A percentile compares a stretch with the other conserved stretches of the same genome.
Evolutionary conservation across 2,329 filamentous ascomycete genomes (phyloP).

Genomic region (Exutisphaerella laricina): DNA sequence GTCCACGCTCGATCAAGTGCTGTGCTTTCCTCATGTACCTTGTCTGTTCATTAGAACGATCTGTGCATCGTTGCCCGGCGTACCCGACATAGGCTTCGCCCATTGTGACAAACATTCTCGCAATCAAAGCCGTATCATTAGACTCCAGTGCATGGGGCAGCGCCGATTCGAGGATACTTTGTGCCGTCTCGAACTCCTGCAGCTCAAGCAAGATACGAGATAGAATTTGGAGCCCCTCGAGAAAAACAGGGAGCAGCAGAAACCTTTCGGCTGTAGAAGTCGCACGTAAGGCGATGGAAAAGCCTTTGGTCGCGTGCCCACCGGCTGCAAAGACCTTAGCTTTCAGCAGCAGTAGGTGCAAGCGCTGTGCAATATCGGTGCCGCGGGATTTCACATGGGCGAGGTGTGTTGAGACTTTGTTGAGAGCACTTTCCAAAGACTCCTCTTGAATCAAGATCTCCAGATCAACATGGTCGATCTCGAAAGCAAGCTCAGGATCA

Average conservation of each 20-base stretch:
- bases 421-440: constrained; percentile 47
- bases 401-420: constrained; percentile 49
- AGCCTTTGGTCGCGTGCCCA: constrained; percentile 65
- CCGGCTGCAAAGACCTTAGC: constrained; percentile 62
- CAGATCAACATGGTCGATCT: constrained; percentile 55
- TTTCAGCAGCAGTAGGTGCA: constrained; percentile 69
- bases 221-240: constrained; percentile 64
- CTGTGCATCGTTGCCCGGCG: constrained; percentile 51
- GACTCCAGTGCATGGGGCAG: constrained; percentile 70
- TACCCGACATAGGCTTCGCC: constrained; percentile 75
- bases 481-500: constrained; percentile 56
- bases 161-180: constrained; percentile 59
- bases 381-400: constrained; percentile 40
- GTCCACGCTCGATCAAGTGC: constrained; percentile 27
- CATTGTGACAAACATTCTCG: constrained; percentile 62
- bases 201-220: constrained; percentile 64
- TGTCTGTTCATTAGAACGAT: constrained; percentile 23
- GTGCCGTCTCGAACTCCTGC: constrained; percentile 63
- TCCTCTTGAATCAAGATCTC: constrained; percentile 49
- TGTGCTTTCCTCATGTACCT: constrained; percentile 26
- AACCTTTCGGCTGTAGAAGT: constrained; percentile 67
- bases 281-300: constrained; percentile 70
- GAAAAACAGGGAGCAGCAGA: constrained; percentile 62
- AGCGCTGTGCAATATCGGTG: constrained; percentile 58
- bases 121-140: constrained; percentile 57